phyloP scores from a whole-genome alignment of 768 basidiomycete species.

The Tulasnella sp. region DNA sequence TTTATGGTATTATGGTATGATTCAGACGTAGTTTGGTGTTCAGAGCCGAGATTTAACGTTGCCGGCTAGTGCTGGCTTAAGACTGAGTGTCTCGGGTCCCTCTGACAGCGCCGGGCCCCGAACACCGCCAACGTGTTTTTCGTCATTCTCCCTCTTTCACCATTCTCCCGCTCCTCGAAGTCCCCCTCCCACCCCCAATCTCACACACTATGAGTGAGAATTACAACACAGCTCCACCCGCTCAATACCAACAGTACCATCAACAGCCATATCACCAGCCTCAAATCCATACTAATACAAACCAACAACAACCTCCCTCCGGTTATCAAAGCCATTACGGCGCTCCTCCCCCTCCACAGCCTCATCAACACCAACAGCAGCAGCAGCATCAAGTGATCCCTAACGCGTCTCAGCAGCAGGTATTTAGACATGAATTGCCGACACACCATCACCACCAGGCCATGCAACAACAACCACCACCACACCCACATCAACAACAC shows the following conservation, averaged over 20 bases:
- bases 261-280: slow-evolving; percentile 5
- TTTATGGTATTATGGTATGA: no score
- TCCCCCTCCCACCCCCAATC: slow-evolving; percentile 1
- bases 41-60: no score
- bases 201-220: slow-evolving; percentile 13
- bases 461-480: slow-evolving; percentile 35
- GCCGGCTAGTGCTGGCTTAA: neutral
- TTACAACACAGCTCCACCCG: neutral
- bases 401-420: slow-evolving; percentile 11
- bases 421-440: neutral
- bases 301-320: slow-evolving; percentile 14
- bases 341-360: neutral
- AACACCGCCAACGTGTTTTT: slow-evolving; percentile 10
- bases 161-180: slow-evolving; percentile 6
- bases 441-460: slow-evolving; percentile 31
- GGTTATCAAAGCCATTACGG: neutral
- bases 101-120: neutral
- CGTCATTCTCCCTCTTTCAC: neutral
- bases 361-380: slow-evolving; percentile 8
- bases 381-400: slow-evolving; percentile 5
- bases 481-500: slow-evolving; percentile 21
- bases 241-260: slow-evolving; percentile 4
- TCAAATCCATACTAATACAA: neutral
- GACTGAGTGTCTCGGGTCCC: neutral
- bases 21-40: no score